Evolutionary conservation across 176 grass and related monocot species (phyloP).

Genomic region (Cymbopogon citratus): DNA sequence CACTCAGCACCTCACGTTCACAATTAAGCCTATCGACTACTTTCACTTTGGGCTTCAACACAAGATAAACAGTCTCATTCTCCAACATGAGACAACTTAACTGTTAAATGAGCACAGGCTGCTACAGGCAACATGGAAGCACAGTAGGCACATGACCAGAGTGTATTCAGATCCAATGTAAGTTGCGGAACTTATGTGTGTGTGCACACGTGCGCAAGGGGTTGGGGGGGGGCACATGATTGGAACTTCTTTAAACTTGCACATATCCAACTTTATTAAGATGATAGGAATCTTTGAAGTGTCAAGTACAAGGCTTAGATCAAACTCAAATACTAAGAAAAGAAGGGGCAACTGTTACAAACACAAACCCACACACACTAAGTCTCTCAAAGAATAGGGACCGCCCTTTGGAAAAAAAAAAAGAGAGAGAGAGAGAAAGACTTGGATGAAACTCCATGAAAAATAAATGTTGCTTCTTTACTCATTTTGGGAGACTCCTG

Average conservation of each 20-base stretch:
- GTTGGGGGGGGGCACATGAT: too few relatives aligned
- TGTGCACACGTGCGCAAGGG: too few relatives aligned
- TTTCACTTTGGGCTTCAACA: too few relatives aligned
- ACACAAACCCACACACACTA: background rate
- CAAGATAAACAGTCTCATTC: background rate
- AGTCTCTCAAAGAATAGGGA: background rate
- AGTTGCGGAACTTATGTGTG: too few relatives aligned
- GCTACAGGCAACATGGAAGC: background rate
- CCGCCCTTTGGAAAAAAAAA: background rate
- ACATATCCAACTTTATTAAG: background rate
- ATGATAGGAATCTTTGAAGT: too few relatives aligned
- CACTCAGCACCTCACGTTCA: background rate
- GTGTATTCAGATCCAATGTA: background rate
- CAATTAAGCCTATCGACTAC: background rate
- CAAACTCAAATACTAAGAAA: background rate
- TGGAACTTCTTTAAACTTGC: background rate
- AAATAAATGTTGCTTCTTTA: background rate
- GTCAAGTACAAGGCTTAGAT: background rate
- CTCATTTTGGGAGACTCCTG: background rate
- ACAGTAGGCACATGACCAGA: background rate
- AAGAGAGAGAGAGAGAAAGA: too few relatives aligned
- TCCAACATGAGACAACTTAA: background rate
- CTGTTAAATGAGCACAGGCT: background rate
- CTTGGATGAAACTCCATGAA: background rate
- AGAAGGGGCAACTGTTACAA: background rate